Evolutionary conservation across 2,329 filamentous ascomycete genomes (phyloP).

Genomic region (Teratosphaeriaceae sp.): DNA sequence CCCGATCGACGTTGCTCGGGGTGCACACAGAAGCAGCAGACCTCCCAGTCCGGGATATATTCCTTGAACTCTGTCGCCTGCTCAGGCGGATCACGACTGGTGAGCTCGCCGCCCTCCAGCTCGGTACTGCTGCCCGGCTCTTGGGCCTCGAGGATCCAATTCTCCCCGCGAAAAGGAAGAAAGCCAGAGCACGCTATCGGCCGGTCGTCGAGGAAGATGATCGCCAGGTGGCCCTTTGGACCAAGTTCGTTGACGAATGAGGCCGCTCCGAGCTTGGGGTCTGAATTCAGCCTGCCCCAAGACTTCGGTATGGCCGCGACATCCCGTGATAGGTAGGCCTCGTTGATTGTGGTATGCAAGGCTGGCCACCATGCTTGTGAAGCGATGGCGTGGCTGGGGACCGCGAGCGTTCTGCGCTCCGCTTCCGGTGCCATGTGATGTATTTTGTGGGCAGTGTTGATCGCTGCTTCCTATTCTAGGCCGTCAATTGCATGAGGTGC

Average conservation of each 20-base stretch:
- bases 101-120: background rate
- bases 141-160: constrained; percentile 15
- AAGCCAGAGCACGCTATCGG: constrained; percentile 18
- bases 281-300: constrained; percentile 18
- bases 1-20: constrained; percentile 12
- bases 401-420: constrained; percentile 6
- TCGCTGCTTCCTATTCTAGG: background rate
- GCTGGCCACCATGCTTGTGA: constrained; percentile 16
- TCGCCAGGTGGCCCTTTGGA: constrained; percentile 11
- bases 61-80: no score
- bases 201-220: constrained; percentile 11
- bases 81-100: no score
- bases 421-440: constrained; percentile 2
- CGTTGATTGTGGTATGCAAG: constrained; percentile 16
- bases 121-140: no score
- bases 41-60: constrained; percentile 15
- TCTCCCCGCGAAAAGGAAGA: constrained; percentile 16
- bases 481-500: no score
- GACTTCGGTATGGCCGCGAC: constrained; percentile 16
- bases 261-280: constrained; percentile 10
- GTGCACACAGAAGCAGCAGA: constrained; percentile 22
- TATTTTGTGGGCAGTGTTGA: background rate
- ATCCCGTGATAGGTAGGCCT: constrained; percentile 15
- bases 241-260: constrained; percentile 17
- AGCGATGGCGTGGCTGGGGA: constrained; percentile 11